Evolutionary conservation across 2,329 filamentous ascomycete species (phyloP).

Genomic region (Coniochaeta sp.): DNA sequence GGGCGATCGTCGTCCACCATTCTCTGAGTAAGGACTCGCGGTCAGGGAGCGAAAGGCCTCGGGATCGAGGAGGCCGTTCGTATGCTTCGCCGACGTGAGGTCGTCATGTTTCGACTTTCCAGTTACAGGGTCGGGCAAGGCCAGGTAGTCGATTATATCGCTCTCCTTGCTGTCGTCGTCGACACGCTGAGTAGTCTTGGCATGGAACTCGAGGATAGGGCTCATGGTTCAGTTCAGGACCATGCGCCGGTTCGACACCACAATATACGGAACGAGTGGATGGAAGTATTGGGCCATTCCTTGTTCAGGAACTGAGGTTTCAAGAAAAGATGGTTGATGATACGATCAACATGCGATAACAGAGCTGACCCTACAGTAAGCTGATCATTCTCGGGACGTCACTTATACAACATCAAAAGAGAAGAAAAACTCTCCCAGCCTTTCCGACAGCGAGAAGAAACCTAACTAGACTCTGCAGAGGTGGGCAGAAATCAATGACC

Average conservation of each 20-base stretch:
- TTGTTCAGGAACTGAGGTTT: background rate
- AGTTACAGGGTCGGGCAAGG: conserved; percentile 7
- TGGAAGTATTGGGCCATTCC: background rate
- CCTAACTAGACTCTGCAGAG: too few relatives aligned
- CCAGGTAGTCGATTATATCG: conserved; percentile 18
- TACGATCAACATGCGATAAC: background rate
- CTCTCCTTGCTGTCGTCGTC: conserved; percentile 14
- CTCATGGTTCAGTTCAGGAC: background rate
- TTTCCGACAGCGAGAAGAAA: too few relatives aligned
- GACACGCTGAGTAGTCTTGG: conserved; percentile 16
- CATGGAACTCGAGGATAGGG: background rate
- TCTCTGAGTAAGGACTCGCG: conserved; percentile 32
- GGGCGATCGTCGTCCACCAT: conserved; percentile 17
- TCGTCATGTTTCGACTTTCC: background rate
- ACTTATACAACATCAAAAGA: background rate
- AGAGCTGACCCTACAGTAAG: background rate
- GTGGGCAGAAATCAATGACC: background rate
- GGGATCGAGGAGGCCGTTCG: conserved; percentile 19
- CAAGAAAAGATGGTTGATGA: background rate
- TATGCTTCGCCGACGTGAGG: conserved; percentile 8
- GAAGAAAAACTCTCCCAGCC: too few relatives aligned
- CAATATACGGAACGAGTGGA: background rate
- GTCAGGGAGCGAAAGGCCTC: conserved; percentile 29
- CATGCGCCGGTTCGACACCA: background rate
- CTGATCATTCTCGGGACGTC: background rate